phyloP scores from a whole-genome alignment of 345 rosid species.

The Hevea brasiliensis region DNA sequence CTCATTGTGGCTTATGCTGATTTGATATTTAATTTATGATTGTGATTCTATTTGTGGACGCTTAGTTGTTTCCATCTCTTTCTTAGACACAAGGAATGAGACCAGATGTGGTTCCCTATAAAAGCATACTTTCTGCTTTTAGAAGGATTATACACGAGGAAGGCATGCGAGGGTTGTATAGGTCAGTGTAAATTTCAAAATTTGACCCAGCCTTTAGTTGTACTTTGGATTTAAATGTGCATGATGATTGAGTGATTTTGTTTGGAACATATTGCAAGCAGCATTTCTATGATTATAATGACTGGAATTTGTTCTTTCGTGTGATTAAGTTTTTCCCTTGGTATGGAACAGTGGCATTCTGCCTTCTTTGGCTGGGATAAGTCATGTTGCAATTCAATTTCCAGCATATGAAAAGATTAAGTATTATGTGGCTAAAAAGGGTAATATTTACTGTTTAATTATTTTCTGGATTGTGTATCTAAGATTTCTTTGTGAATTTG shows the following conservation, averaged over 20 bases:
- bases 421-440: constrained; percentile 62
- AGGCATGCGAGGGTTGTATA: constrained; percentile 85
- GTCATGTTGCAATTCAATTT: constrained; percentile 96
- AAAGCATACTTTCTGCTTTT: constrained; percentile 70
- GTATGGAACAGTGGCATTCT: constrained; percentile 75
- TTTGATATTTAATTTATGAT: neutral
- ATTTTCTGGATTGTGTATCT: constrained; percentile 6
- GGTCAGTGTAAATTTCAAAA: constrained; percentile 47
- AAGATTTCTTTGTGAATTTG: neutral
- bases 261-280: constrained; percentile 10
- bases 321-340: constrained; percentile 12
- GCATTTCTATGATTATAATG: neutral
- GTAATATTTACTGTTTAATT: constrained; percentile 36
- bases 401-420: constrained; percentile 93
- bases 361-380: constrained; percentile 89
- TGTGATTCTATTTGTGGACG: neutral
- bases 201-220: neutral
- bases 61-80: constrained; percentile 24
- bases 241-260: neutral
- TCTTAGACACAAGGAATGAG: constrained; percentile 64
- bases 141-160: constrained; percentile 77
- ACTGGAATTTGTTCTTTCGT: neutral
- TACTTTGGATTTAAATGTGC: neutral
- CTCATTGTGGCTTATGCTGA: neutral
- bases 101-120: constrained; percentile 75